These are phyloP conservation scores for Boletales sp. DNA, from an alignment of 768 basidiomycete genomes.

Conservation along the genomic window DNA sequence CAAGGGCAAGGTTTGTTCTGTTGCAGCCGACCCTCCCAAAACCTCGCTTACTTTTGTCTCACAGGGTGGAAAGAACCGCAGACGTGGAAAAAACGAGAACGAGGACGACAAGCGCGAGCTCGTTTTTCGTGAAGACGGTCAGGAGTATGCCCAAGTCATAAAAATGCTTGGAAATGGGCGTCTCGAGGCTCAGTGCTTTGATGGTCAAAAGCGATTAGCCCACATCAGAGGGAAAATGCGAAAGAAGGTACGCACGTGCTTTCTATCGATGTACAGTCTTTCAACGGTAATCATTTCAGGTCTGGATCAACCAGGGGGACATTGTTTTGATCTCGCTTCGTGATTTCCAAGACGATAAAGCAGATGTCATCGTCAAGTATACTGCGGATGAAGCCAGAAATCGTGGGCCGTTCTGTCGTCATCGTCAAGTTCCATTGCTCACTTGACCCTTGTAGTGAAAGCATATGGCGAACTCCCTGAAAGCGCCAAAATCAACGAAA, in stretches of 20 bases:
- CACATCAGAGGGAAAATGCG: conserved; percentile 99
- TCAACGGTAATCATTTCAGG: conserved; percentile 43
- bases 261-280: background rate
- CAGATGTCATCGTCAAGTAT: conserved; percentile 99
- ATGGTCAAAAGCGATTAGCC: conserved; percentile 95
- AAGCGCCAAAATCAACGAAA: conserved; percentile 96
- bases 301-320: conserved; percentile 99
- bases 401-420: conserved; percentile 37
- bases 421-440: conserved; percentile 5
- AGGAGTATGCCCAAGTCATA: conserved; percentile 96
- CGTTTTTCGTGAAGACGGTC: conserved; percentile 97
- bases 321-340: conserved; percentile 92
- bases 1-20: conserved; percentile 25
- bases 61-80: conserved; percentile 98
- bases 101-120: conserved; percentile 98
- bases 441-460: conserved; percentile 57
- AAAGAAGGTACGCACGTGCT: conserved; percentile 73
- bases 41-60: conserved; percentile 1
- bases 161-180: conserved; percentile 99
- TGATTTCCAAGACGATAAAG: conserved; percentile 99
- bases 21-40: background rate
- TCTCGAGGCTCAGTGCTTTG: conserved; percentile 94
- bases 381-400: conserved; percentile 93
- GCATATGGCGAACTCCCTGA: conserved; percentile 97
- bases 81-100: conserved; percentile 99